Base-by-base conservation (phyloP, 441 rosid genomes). In the Corymbia citriodora region DNA sequence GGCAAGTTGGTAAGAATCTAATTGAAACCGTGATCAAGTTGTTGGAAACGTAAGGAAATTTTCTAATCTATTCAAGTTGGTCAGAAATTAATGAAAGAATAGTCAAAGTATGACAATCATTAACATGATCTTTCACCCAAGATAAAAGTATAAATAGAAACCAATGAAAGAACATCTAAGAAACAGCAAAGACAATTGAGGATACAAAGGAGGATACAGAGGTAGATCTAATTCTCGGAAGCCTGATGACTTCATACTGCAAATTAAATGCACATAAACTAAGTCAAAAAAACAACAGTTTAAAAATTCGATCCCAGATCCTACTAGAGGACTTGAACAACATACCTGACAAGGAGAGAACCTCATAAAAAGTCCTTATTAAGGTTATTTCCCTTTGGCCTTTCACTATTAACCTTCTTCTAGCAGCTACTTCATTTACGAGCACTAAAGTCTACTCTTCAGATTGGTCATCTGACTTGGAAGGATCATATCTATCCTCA, bases 121-220 rank as follows among this genome's bases (percentile, higher is more conserved):
- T 74, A 40, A 74, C 85, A 74, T 40, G 85, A 74, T 74, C 85
- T 74, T 74, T 74, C 85, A 21, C 85, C 83, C 85, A 87, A 87
- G 88, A 15, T 53, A 87, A 90, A 92, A 90, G 88, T 33, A 91
- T 12, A 54, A 61, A 36, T 45, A 61, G 88, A 61, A 55, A 36
- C 25, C 61, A 54, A 87, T 23, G 18, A 36, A 31, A 87, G 50
- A 54, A 61, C 36, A 23, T 87, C 13, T 10, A 61, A 48, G 49
- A 55, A 55, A 48, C 29, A 87, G 70, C 48, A 70, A 89, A 89
- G 83, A 92, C 65, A 31, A 88, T 87, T 9, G 95, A 96, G 99
- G 99, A 97, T 97, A 97, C 96, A 94, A 91, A 94, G 95, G 93
- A 97, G 99, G 99, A 98, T 98, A 98, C 97, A 93, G 95, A 90